These are phyloP conservation scores for Cyberlindnera mrakii DNA, from an alignment of 805 yeast genomes.

Conservation along the genomic window DNA sequence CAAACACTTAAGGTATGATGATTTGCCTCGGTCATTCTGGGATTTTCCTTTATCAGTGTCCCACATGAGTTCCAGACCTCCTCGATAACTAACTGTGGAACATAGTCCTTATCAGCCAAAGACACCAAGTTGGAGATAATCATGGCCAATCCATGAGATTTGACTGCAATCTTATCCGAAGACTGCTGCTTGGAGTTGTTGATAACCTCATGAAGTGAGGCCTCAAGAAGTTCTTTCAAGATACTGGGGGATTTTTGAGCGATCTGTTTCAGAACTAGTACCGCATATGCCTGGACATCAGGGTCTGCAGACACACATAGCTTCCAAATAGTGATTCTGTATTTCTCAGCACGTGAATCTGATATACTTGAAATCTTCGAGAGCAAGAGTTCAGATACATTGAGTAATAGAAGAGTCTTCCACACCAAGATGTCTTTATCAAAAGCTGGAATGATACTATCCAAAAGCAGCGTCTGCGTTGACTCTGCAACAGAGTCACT, in stretches of 20 bases:
- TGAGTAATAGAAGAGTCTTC: constrained; percentile 13
- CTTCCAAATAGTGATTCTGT: constrained; percentile 27
- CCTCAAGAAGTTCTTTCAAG: constrained; percentile 31
- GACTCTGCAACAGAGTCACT: constrained; percentile 28
- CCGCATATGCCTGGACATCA: constrained; percentile 36
- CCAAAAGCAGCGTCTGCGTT: constrained; percentile 26
- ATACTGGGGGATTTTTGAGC: constrained; percentile 28
- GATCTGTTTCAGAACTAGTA: constrained; percentile 29
- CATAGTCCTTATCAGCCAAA: constrained; percentile 34
- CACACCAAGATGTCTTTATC: constrained; percentile 8
- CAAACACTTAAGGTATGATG: constrained; percentile 37
- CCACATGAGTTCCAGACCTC: constrained; percentile 39
- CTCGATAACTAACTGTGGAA: constrained; percentile 38
- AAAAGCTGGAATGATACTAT: constrained; percentile 12
- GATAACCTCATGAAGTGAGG: constrained; percentile 29
- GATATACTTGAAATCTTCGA: constrained; percentile 19
- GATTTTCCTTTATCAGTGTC: constrained; percentile 28
- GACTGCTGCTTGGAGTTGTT: constrained; percentile 25
- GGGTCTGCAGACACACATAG: constrained; percentile 34
- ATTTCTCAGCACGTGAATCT: constrained; percentile 19
- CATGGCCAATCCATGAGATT: constrained; percentile 34
- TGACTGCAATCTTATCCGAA: constrained; percentile 22
- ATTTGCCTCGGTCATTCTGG: constrained; percentile 26
- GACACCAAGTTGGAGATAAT: constrained; percentile 31
- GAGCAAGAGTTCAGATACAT: constrained; percentile 26